phyloP scores from a whole-genome alignment of 257 asterid genomes.

The Marsdenia floribunda region DNA sequence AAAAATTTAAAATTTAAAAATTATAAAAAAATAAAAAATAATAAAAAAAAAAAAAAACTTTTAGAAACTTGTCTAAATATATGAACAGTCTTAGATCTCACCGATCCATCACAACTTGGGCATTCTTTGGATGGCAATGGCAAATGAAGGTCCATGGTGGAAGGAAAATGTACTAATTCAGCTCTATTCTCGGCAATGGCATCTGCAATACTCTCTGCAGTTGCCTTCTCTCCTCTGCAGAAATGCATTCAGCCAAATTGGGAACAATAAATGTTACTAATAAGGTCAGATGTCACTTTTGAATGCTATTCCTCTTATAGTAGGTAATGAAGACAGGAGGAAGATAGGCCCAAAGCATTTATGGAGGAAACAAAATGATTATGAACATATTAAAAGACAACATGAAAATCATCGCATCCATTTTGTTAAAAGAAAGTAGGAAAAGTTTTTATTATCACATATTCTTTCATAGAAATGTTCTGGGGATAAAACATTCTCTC shows the following conservation, averaged over 20 bases:
- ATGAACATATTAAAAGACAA: neutral
- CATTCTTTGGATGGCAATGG: slow-evolving; percentile 90
- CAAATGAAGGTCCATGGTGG: slow-evolving; percentile 59
- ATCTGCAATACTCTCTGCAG: slow-evolving; percentile 81
- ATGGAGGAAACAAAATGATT: neutral
- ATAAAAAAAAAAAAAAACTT: no score
- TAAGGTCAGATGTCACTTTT: neutral
- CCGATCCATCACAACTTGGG: slow-evolving; percentile 87
- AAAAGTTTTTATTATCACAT: neutral
- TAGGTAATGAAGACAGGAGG: neutral
- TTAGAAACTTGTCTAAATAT: slow-evolving; percentile 4
- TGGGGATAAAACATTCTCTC: neutral
- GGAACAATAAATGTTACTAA: slow-evolving; percentile 1
- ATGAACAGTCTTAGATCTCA: slow-evolving; percentile 33
- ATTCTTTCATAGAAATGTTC: neutral
- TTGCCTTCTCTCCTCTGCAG: slow-evolving; percentile 91
- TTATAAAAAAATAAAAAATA: no score
- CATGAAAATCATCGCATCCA: neutral
- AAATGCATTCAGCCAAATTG: slow-evolving; percentile 12
- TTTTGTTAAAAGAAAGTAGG: neutral
- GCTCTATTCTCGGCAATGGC: slow-evolving; percentile 92
- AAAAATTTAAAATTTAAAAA: no score
- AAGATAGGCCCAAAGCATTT: neutral
- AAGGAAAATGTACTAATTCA: slow-evolving; percentile 88
- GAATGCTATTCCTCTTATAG: neutral